Evolutionary conservation across 305 asterid species (phyloP), one percentile per base, ranked within the genome.

Genomic region (Fraxinus latifolia): DNA sequence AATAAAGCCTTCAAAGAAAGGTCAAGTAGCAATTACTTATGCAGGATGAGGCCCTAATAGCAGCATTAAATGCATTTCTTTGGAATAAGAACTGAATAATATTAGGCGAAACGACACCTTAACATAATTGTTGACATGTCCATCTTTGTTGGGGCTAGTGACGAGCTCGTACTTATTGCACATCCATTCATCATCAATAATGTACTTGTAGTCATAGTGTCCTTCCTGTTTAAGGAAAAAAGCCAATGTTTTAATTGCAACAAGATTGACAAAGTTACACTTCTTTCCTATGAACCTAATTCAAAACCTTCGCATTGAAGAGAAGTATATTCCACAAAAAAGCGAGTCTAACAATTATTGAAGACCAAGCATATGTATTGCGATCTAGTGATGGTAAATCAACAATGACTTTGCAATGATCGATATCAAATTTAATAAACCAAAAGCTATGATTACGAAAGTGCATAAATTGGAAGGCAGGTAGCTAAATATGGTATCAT

Each of bases 111-210:
- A 33, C 29, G 29, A 31, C 87, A 90, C 90, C 91, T 89, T 77
- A 83, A 96, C 78, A 78, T 89, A 93, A 92, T 96, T 96, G 93
- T 96, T 96, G 84, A 96, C 91, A 78, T 94, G 91, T 82, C 97
- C 96, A 74, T 96, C 99, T 42, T 87, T 84, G 91, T 94, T 92
- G 75, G 94, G 93, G 68, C 55, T 62, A 71, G 97, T 92, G 62
- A 87, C 12, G 1, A 77, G 93, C 86, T 96, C 98, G 9, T 82
- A 1, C 77, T 86, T 72, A 81, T 89, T 96, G 92, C 88, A 84
- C 80, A 67, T 47, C 99, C 98, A 94, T 85, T 88, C 89, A n/a
- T 97, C 98, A 79, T 96, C 93, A 34, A 96, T 94, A 12, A 96
- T 82, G 80, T 93, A 96, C 90, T 96, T 94, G 92, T 96, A 94